phyloP scores from a whole-genome alignment of 129 eudicot species.

The Pittosporum tobira region DNA sequence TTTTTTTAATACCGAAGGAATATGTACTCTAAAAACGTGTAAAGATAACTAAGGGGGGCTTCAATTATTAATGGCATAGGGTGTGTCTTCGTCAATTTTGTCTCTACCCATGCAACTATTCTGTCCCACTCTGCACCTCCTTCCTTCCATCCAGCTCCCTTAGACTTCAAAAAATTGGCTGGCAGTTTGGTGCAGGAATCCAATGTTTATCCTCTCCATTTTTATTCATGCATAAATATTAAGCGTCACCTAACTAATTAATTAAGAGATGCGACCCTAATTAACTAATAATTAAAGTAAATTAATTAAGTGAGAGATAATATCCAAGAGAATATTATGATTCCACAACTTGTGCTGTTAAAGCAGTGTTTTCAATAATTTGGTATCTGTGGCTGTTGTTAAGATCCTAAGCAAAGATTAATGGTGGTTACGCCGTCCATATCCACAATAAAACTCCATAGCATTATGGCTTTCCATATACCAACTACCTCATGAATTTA shows the following conservation, averaged over 20 bases:
- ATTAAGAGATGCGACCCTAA: too few species aligned
- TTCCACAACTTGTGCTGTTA: neutral
- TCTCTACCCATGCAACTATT: conserved; percentile 2
- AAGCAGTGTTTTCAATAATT: neutral
- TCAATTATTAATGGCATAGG: conserved; percentile 6
- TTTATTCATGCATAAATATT: neutral
- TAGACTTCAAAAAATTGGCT: neutral
- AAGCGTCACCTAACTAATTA: too few species aligned
- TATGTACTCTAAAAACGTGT: neutral
- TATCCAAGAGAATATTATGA: neutral
- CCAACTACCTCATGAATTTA: conserved; percentile 5
- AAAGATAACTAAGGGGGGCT: neutral
- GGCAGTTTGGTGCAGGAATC: conserved; percentile 11
- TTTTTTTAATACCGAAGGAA: neutral
- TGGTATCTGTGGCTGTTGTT: neutral
- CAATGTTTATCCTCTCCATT: conserved; percentile 9
- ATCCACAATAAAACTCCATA: neutral
- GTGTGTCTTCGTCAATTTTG: conserved; percentile 10
- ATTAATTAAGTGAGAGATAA: neutral
- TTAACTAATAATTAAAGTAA: too few species aligned
- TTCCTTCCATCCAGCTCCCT: neutral
- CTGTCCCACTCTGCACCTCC: conserved; percentile 6
- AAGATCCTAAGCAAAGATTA: conserved; percentile 1
- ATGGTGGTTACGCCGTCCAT: neutral
- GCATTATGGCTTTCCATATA: neutral